These are phyloP conservation scores for Pseudozyma flocculosa DNA, from an alignment of 1,284 basidiomycete species.

Conservation along the genomic window DNA sequence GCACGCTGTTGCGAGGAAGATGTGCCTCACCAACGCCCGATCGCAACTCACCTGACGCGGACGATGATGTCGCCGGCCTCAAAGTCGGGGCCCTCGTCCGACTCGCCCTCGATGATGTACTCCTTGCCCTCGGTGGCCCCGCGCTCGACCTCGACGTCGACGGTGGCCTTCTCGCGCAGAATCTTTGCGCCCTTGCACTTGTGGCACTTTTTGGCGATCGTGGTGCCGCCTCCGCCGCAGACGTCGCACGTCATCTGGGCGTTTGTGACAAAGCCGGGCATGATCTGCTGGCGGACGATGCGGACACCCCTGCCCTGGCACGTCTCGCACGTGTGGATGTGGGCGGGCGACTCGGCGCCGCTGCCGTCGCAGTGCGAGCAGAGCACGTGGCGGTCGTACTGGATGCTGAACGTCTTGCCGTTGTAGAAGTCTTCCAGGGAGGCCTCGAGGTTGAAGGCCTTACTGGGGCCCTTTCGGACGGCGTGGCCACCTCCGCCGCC, in stretches of 20 bases:
- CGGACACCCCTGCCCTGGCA: conserved; percentile 51
- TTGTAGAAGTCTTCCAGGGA: conserved; percentile 49
- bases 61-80: conserved; percentile 55
- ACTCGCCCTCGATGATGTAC: conserved; percentile 48
- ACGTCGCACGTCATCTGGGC: conserved; percentile 48
- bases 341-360: conserved; percentile 47
- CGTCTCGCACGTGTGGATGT: conserved; percentile 50
- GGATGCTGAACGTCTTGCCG: conserved; percentile 42
- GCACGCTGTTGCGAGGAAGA: too few species aligned
- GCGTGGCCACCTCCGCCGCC: conserved; percentile 23
- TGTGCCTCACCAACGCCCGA: too few species aligned
- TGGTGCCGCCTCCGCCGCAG: conserved; percentile 47
- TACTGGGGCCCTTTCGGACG: conserved; percentile 46
- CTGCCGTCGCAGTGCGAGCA: conserved; percentile 54
- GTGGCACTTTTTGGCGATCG: conserved; percentile 44
- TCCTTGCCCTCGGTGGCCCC: conserved; percentile 50
- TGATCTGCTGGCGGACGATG: conserved; percentile 55
- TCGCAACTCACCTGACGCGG: conserved; percentile 38
- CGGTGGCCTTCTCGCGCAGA: conserved; percentile 37
- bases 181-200: conserved; percentile 51
- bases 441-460: conserved; percentile 51
- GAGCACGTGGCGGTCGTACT: conserved; percentile 48
- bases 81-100: conserved; percentile 51
- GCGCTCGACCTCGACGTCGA: conserved; percentile 51
- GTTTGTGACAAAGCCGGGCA: conserved; percentile 56